phyloP scores from a whole-genome alignment of 208 protist species.

The Leishmania arabica region DNA sequence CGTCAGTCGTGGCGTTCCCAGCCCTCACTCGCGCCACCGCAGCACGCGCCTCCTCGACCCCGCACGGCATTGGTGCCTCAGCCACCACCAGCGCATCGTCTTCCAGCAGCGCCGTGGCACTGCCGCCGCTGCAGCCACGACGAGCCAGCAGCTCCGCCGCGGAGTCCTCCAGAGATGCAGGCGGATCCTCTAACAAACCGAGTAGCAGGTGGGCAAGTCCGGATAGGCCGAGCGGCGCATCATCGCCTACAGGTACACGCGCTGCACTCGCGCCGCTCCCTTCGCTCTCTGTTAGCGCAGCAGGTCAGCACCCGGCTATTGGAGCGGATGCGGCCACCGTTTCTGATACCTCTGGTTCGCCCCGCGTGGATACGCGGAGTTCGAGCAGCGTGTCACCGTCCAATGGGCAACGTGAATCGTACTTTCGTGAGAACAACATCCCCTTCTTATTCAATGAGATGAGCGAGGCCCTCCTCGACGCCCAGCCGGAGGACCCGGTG shows the following conservation, averaged over 20 bases:
- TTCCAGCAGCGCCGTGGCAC: background rate
- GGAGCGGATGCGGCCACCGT: background rate
- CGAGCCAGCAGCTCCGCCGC: background rate
- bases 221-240: background rate
- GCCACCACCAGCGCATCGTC: background rate
- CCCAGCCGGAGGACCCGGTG: constrained; percentile 54
- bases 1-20: constrained; percentile 6
- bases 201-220: background rate
- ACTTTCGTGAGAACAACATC: constrained; percentile 33
- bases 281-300: background rate
- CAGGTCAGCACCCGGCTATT: background rate
- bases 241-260: background rate
- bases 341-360: background rate
- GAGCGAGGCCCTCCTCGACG: constrained; percentile 44
- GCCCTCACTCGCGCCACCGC: constrained; percentile 10
- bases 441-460: constrained; percentile 68
- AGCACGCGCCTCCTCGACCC: background rate
- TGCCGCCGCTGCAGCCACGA: background rate
- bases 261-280: background rate
- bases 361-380: background rate
- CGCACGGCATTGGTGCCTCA: background rate
- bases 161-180: background rate
- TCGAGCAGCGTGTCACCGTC: background rate
- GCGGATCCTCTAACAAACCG: background rate
- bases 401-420: constrained; percentile 9